Percentiles rank a stretch among this genome's conserved stretches.
phyloP scores from a whole-genome alignment of 2,329 filamentous ascomycete species.

The Aspergillus oerlinghausenensis region DNA sequence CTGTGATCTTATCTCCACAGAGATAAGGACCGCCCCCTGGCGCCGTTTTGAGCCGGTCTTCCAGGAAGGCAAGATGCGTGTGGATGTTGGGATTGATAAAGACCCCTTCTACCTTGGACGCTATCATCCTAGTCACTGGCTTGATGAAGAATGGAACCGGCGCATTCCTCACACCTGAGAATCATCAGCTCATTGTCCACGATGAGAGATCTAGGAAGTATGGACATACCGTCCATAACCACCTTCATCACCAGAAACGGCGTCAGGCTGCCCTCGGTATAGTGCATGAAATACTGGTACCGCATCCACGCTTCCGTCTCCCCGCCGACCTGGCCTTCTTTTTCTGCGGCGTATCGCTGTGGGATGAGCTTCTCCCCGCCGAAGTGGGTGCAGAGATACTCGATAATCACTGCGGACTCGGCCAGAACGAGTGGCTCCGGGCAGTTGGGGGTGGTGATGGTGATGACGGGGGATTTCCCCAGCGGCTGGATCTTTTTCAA shows the following conservation, averaged over 20 bases:
- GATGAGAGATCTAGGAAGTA: conserved; percentile 5
- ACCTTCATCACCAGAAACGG: conserved; percentile 61
- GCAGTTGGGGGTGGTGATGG: conserved; percentile 49
- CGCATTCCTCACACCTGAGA: conserved; percentile 44
- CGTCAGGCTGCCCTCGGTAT: conserved; percentile 80
- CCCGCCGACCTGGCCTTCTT: conserved; percentile 51
- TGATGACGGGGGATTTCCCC: conserved; percentile 79
- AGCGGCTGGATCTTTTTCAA: conserved; percentile 76
- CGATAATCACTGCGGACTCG: conserved; percentile 74
- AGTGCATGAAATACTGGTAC: conserved; percentile 71
- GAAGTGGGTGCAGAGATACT: conserved; percentile 73
- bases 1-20: conserved; percentile 41
- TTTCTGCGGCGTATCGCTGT: conserved; percentile 46
- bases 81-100: conserved; percentile 41
- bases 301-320: conserved; percentile 59
- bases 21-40: conserved; percentile 37
- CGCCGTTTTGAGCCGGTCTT: conserved; percentile 39
- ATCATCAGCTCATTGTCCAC: neutral
- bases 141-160: conserved; percentile 66
- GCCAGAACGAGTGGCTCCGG: conserved; percentile 61
- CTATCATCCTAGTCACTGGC: conserved; percentile 56
- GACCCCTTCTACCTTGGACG: conserved; percentile 37
- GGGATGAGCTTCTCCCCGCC: conserved; percentile 47
- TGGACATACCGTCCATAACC: conserved; percentile 52
- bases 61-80: conserved; percentile 42